Evolutionary conservation across 2,329 filamentous ascomycete species (phyloP), one percentile per base, ranked within the genome.

Genomic region (Alternaria viburni): DNA sequence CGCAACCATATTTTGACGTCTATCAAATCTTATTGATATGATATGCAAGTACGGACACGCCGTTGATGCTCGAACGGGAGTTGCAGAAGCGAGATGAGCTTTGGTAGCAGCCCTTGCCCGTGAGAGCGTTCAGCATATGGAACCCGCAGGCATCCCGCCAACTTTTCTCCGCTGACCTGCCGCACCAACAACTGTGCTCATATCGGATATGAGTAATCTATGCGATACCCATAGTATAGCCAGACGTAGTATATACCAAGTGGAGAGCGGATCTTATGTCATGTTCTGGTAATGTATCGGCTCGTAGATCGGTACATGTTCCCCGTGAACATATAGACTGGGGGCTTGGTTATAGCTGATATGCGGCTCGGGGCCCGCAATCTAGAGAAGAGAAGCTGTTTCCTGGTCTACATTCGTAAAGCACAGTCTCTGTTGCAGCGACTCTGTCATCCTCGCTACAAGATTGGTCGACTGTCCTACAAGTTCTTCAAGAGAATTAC

Each of bases 61-160:
- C 50, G 57, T 23, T 26, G 11, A 25, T 28, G 32, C 23, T 44
- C 26, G 4, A 36, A 49, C 12, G 25, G 28, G 19, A 28, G 41
- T 17, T 54, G 46, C 59, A 58, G 36, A 62, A 62, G 49, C 60
- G 55, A 62, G 41, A 62, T 59, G 54, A 62, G 28, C 23, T 19
- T 51, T 21, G 36, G 28, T n/a, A 23, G 21, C 49, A 54, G 36
- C 5, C n/a, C 21, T 54, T 54, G 13, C 26, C 26, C 11, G 19
- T 25, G 26, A 25, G 26, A 30, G 11, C 15, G 23, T n/a, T n/a
- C n/a, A n/a, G n/a, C 17, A 26, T 28, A 19, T 28, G 41, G 21
- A 41, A 7, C 52, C 11, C 15, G 36, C 64, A 69, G 65, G 67
- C 67, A 69, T 69, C 41, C 59, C 67, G 67, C 69, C 69, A 68